Percentiles rank a stretch among this genome's conserved stretches.
Conservation (phyloP, 176 grass and related monocot species). For the Ensete glaucum region DNA sequence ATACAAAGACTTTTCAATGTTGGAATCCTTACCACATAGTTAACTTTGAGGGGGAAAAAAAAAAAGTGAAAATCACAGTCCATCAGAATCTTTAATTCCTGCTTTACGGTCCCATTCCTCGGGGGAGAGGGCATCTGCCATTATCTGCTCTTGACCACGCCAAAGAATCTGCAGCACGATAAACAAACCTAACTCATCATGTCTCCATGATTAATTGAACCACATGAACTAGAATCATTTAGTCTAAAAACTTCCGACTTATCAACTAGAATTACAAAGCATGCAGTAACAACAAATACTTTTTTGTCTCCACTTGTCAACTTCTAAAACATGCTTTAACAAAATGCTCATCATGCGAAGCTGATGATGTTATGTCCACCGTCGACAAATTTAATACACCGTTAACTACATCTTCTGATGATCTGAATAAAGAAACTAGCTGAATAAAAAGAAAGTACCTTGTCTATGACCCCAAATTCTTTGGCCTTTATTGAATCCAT, state of each 20-base stretch:
- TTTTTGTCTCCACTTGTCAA: neutral
- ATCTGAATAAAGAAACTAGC: neutral
- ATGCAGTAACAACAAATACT: neutral
- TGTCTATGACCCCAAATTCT: slow-evolving; percentile 93
- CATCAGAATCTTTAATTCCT: slow-evolving; percentile 36
- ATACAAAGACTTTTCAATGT: too few relatives aligned
- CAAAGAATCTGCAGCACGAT: slow-evolving; percentile 54
- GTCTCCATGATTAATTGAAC: neutral
- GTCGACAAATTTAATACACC: neutral
- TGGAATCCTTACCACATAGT: too few relatives aligned
- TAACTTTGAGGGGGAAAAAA: neutral
- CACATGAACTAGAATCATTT: neutral
- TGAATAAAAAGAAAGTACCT: slow-evolving; percentile 50
- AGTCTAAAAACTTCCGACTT: neutral
- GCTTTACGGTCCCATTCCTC: slow-evolving; percentile 64
- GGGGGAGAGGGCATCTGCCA: slow-evolving; percentile 54
- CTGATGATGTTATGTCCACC: too few relatives aligned
- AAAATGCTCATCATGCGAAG: neutral
- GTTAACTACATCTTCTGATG: neutral
- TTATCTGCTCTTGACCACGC: slow-evolving; percentile 67
- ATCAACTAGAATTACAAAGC: neutral
- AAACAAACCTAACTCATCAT: slow-evolving; percentile 12
- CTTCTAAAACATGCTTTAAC: slow-evolving; percentile 3
- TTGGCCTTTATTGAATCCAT: slow-evolving; percentile 76
- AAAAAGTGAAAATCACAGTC: slow-evolving; percentile 29